phyloP scores from a whole-genome alignment of 2,329 filamentous ascomycete genomes.

The Ascochyta rabiei region DNA sequence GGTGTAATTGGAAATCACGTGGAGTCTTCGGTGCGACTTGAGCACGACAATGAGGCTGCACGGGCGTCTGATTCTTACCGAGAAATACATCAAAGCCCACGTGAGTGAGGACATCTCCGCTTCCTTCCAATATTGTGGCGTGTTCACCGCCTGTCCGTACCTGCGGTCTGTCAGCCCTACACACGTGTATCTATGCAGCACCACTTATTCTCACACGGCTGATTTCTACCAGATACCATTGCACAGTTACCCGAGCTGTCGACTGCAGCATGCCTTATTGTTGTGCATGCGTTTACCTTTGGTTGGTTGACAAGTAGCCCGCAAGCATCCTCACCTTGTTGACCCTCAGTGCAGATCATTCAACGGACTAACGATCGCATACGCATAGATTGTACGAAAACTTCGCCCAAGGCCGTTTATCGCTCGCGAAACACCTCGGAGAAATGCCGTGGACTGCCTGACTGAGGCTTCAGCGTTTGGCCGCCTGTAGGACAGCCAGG shows the following conservation, averaged over 20 bases:
- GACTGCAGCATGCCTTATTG: conserved; percentile 5
- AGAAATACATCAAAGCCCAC: conserved; percentile 8
- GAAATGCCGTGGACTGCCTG: background rate
- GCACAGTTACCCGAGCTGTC: background rate
- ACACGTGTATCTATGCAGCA: background rate
- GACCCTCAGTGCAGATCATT: background rate
- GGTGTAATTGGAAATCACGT: conserved; percentile 5
- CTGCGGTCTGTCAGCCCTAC: conserved; percentile 13
- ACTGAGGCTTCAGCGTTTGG: background rate
- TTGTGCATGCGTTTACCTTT: background rate
- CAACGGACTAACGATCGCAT: background rate
- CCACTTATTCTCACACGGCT: background rate
- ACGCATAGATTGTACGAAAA: too few relatives aligned
- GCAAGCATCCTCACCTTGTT: background rate
- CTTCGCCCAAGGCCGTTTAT: background rate
- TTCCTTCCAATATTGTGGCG: conserved; percentile 36
- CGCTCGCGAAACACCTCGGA: background rate
- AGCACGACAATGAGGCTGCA: conserved; percentile 12
- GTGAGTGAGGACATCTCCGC: conserved; percentile 22
- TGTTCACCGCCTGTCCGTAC: conserved; percentile 10
- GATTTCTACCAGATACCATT: background rate
- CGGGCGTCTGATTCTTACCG: background rate
- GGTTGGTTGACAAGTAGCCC: background rate
- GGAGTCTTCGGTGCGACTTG: conserved; percentile 4
- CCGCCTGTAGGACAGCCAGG: background rate